Evolutionary conservation across 495 filamentous ascomycete species (phyloP), one percentile per base, ranked within the genome.

Genomic region (Penicillium cosmopolitanum): DNA sequence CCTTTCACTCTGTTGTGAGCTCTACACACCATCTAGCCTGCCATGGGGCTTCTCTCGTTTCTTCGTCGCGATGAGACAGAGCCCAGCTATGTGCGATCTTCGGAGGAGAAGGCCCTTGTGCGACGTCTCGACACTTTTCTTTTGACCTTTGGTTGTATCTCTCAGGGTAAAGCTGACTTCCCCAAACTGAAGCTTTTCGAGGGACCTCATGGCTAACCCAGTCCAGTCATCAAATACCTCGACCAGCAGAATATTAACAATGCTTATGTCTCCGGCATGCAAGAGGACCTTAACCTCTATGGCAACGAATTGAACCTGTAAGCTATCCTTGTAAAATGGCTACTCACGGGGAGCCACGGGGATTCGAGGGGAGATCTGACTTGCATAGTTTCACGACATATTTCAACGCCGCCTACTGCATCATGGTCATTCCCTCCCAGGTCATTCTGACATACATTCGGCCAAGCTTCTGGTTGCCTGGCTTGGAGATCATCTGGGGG

Each of bases 361-460:
- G 15, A 6, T 19, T 12, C 6, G 5, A 44, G n/a, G 2, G 13
- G 42, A 19, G 18, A 44, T 44, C 36, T 38, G n/a, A 38, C 28
- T 9, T 31, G 28, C 4, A 31, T 31, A 71, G 69, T 34, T 70
- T 82, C 64, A 75, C 71, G 16, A 82, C 79, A 1, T 79, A 73
- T 47, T 88, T 81, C 73, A 87, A 83, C 9, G 78, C 80, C 42
- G 85, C 84, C 9, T 84, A 86, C 64, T 79, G 86, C n/a, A 66
- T 86, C 16, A 84, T 84, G 57, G 71, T 85, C 56, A 79, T 87
- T 35, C 85, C 84, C 3, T 80, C 79, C 15, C 80, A 85, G 61
- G 73, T 86, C 21, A 77, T 86, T 53, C 61, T 87, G 34, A 83
- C 80, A 5, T 69, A 73, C 15, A 63, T 87, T 15, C 79, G 83